Conservation (phyloP, 192 early-diverging fungal species). For the Geranomyces michiganensis region DNA sequence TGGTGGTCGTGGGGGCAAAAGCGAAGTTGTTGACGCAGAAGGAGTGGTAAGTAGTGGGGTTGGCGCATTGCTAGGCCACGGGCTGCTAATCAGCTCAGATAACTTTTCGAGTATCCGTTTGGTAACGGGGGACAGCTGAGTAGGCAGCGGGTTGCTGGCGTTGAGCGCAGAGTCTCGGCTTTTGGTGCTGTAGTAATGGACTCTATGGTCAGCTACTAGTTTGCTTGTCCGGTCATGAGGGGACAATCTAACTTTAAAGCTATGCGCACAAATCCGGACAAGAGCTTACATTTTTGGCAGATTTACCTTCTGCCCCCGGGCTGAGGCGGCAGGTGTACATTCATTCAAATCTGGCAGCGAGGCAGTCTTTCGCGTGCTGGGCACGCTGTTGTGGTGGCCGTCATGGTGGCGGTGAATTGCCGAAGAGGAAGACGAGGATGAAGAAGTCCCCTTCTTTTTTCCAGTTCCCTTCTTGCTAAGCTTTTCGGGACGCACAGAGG, state of each 20-base stretch:
- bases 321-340: neutral
- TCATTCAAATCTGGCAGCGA: conserved; percentile 7
- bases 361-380: neutral
- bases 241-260: neutral
- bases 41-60: neutral
- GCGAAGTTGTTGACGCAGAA: neutral
- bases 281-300: conserved; percentile 2
- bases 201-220: neutral
- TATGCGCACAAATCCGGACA: neutral
- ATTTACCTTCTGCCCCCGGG: neutral
- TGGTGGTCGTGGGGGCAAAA: conserved; percentile 9
- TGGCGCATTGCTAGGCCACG: conserved; percentile 6
- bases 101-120: conserved; percentile 12
- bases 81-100: neutral
- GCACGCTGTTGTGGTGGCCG: neutral
- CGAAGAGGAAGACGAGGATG: neutral
- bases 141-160: neutral
- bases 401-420: neutral
- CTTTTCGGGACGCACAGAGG: conserved; percentile 1
- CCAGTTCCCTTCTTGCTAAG: neutral
- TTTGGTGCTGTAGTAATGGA: conserved; percentile 2
- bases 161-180: conserved; percentile 2
- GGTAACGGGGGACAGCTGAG: neutral
- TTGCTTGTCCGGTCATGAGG: neutral
- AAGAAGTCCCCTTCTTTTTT: neutral